Conservation (phyloP, 768 basidiomycete genomes). For the Erythrobasidium yunnanense region DNA sequence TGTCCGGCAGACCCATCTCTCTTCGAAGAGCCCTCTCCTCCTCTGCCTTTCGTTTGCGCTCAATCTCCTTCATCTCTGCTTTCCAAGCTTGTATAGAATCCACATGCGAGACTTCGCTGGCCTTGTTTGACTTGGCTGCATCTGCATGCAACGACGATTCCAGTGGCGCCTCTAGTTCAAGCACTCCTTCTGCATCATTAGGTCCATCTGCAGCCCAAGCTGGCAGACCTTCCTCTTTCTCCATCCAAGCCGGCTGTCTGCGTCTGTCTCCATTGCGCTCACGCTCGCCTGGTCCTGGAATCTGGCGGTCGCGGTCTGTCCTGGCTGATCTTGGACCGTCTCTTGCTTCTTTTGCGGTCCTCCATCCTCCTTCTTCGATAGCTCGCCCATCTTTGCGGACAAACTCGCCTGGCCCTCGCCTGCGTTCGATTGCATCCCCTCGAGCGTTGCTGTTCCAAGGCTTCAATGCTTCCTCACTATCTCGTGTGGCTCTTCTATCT, state of each 20-base stretch:
- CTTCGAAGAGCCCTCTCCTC: background rate
- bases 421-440: background rate
- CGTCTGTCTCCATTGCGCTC: slow-evolving; percentile 3
- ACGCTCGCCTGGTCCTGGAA: no score
- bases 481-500: background rate
- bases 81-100: slow-evolving; percentile 29
- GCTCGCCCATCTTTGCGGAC: slow-evolving; percentile 24
- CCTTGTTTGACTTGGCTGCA: background rate
- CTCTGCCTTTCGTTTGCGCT: slow-evolving; percentile 10
- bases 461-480: background rate
- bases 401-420: slow-evolving; percentile 13
- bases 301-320: slow-evolving; percentile 6
- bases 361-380: slow-evolving; percentile 22
- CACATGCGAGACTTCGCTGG: slow-evolving; percentile 11
- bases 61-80: slow-evolving; percentile 29
- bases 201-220: slow-evolving; percentile 5
- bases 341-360: slow-evolving; percentile 3
- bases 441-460: background rate
- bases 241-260: slow-evolving; percentile 26
- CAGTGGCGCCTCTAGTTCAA: background rate
- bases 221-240: slow-evolving; percentile 3
- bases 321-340: background rate
- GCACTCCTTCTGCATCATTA: background rate
- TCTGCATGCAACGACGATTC: background rate
- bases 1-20: slow-evolving; percentile 24